phyloP scores from a whole-genome alignment of 768 basidiomycete genomes.

The Dioszegia hungarica region DNA sequence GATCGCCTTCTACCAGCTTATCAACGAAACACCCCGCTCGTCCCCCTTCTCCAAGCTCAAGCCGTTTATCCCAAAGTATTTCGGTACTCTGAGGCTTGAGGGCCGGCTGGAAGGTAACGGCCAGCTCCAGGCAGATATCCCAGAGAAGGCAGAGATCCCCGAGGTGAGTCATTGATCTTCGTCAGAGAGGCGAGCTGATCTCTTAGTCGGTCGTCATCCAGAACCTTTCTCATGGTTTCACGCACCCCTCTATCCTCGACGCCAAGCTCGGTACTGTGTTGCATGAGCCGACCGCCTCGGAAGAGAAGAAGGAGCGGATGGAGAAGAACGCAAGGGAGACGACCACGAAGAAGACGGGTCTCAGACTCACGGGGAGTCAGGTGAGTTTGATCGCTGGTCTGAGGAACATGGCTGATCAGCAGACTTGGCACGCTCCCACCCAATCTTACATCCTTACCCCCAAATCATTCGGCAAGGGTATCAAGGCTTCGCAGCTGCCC shows the following conservation, averaged over 20 bases:
- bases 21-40: conserved; percentile 17
- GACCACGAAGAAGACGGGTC: conserved; percentile 69
- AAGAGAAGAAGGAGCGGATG: conserved; percentile 78
- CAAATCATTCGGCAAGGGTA: conserved; percentile 65
- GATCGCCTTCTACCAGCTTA: conserved; percentile 48
- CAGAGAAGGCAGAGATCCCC: conserved; percentile 19
- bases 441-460: conserved; percentile 60
- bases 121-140: conserved; percentile 7
- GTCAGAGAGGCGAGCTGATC: not conserved
- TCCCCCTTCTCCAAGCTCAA: conserved; percentile 25
- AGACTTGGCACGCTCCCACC: conserved; percentile 70
- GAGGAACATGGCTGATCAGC: not conserved
- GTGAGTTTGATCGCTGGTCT: conserved; percentile 51
- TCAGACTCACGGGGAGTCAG: conserved; percentile 85
- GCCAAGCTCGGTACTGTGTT: conserved; percentile 87
- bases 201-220: conserved; percentile 73
- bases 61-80: conserved; percentile 67
- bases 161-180: conserved; percentile 17
- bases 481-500: conserved; percentile 64
- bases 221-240: conserved; percentile 70
- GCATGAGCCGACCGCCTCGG: conserved; percentile 61
- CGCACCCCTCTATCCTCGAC: conserved; percentile 80
- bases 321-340: conserved; percentile 62
- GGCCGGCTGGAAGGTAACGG: conserved; percentile 54
- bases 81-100: conserved; percentile 70